Percentiles rank a stretch among this genome's conserved stretches.
These are phyloP conservation scores for Gloeopeniophorella convolvens DNA, from an alignment of 768 basidiomycete species.

Conservation along the genomic window DNA sequence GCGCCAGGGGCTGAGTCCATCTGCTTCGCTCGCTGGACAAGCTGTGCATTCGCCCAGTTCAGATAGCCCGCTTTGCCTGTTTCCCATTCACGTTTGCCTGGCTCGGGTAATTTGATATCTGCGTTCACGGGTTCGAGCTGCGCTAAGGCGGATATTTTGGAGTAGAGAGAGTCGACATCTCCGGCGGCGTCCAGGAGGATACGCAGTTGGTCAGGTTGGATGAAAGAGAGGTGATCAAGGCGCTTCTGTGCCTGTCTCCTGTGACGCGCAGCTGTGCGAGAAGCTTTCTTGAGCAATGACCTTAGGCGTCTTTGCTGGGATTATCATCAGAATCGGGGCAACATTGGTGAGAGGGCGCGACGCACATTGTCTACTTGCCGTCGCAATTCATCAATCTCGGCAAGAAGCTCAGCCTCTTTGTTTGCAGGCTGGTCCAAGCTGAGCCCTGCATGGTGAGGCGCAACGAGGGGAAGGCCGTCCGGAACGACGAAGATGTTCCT, in stretches of 20 bases:
- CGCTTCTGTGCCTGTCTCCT: slow-evolving; percentile 41
- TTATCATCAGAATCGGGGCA: background rate
- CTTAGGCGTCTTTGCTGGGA: slow-evolving; percentile 61
- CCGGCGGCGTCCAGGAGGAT: slow-evolving; percentile 35
- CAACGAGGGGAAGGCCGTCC: slow-evolving; percentile 58
- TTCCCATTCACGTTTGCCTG: slow-evolving; percentile 76
- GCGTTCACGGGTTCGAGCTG: slow-evolving; percentile 21
- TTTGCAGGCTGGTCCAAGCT: slow-evolving; percentile 58
- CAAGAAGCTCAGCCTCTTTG: slow-evolving; percentile 44
- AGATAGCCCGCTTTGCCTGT: slow-evolving; percentile 66
- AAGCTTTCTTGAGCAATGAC: slow-evolving; percentile 47
- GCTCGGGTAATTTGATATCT: slow-evolving; percentile 33
- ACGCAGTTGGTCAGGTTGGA: slow-evolving; percentile 37
- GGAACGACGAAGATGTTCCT: slow-evolving; percentile 82
- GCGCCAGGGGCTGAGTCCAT: slow-evolving; percentile 4
- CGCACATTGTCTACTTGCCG: slow-evolving; percentile 64
- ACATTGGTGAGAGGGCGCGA: slow-evolving; percentile 17
- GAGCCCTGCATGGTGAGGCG: slow-evolving; percentile 69
- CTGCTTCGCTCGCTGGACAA: slow-evolving; percentile 34
- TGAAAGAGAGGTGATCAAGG: slow-evolving; percentile 37
- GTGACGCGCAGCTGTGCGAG: slow-evolving; percentile 40
- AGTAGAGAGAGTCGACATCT: slow-evolving; percentile 40
- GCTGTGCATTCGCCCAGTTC: slow-evolving; percentile 64
- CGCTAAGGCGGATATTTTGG: slow-evolving; percentile 43
- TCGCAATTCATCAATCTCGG: slow-evolving; percentile 63